These are phyloP conservation scores for Entelexis paramagnoliae DNA, from an alignment of 1,139 yeast genomes.

Conservation along the genomic window DNA sequence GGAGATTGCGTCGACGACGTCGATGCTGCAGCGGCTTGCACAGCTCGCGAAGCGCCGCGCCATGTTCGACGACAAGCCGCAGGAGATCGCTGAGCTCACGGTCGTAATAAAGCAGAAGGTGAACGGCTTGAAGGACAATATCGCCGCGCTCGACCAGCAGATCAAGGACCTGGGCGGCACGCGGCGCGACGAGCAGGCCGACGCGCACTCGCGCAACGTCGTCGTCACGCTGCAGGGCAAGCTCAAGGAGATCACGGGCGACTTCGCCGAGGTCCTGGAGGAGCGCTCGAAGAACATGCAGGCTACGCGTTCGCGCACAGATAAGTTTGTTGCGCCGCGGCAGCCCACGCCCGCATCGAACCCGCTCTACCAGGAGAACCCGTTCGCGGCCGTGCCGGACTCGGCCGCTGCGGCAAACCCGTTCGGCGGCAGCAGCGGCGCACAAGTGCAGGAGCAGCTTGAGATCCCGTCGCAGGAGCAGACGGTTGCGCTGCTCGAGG, in stretches of 20 bases:
- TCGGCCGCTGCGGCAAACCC: conserved; percentile 26
- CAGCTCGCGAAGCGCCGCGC: conserved; percentile 78
- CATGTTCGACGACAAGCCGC: conserved; percentile 88
- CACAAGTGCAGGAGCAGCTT: conserved; percentile 29
- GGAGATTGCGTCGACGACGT: conserved; percentile 84
- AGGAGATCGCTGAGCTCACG: conserved; percentile 86
- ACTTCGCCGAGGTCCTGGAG: conserved; percentile 79
- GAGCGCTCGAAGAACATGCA: conserved; percentile 77
- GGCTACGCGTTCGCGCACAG: conserved; percentile 71
- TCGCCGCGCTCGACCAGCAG: conserved; percentile 54
- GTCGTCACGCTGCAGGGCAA: conserved; percentile 76
- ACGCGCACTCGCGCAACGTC: conserved; percentile 73
- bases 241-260: conserved; percentile 85
- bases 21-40: conserved; percentile 69
- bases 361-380: conserved; percentile 25
- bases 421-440: conserved; percentile 21
- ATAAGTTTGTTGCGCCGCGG: conserved; percentile 55
- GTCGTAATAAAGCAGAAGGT: conserved; percentile 90
- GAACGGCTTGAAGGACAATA: conserved; percentile 67
- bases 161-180: conserved; percentile 25
- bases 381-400: conserved; percentile 25
- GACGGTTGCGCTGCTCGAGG: conserved; percentile 53
- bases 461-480: conserved; percentile 68
- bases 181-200: conserved; percentile 43
- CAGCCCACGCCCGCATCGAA: conserved; percentile 27